phyloP scores from a whole-genome alignment of 2,329 filamentous ascomycete genomes.

The Thelonectria discophora region DNA sequence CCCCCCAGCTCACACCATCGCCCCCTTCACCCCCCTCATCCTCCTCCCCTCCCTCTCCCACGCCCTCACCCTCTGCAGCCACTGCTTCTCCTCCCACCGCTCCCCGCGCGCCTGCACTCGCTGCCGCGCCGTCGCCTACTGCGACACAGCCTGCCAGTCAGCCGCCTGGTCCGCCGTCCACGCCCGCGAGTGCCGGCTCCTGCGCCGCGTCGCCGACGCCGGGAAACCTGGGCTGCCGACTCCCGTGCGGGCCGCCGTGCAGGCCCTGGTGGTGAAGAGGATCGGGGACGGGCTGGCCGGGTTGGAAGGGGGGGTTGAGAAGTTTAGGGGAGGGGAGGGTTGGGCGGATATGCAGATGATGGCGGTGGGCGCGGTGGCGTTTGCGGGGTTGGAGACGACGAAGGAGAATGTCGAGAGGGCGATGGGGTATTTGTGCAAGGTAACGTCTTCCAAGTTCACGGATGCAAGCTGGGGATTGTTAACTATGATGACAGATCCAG shows the following conservation, averaged over 20 bases:
- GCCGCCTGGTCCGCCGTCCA: constrained; percentile 63
- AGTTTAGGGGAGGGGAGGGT: constrained; percentile 47
- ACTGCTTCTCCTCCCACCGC: constrained; percentile 53
- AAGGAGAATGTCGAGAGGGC: constrained; percentile 51
- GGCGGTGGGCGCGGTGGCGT: constrained; percentile 53
- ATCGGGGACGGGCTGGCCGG: constrained; percentile 46
- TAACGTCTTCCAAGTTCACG: constrained; percentile 37
- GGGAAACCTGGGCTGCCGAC: constrained; percentile 56
- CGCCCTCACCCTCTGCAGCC: constrained; percentile 56
- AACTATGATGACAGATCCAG: constrained; percentile 58
- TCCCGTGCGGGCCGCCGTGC: constrained; percentile 62
- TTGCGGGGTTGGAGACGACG: constrained; percentile 51
- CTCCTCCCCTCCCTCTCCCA: constrained; percentile 58
- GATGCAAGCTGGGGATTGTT: not conserved
- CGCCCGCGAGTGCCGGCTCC: constrained; percentile 63
- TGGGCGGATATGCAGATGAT: constrained; percentile 62
- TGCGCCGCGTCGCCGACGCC: constrained; percentile 44
- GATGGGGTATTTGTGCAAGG: constrained; percentile 63
- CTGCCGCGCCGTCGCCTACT: constrained; percentile 65
- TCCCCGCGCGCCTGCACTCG: constrained; percentile 56
- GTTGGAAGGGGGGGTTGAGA: constrained; percentile 58
- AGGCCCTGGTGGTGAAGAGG: constrained; percentile 55
- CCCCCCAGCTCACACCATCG: constrained; percentile 56
- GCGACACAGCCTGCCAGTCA: constrained; percentile 61
- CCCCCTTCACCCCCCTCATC: constrained; percentile 54